Conservation (phyloP, 1,139 yeast genomes). For the Geotrichum fermentans region DNA sequence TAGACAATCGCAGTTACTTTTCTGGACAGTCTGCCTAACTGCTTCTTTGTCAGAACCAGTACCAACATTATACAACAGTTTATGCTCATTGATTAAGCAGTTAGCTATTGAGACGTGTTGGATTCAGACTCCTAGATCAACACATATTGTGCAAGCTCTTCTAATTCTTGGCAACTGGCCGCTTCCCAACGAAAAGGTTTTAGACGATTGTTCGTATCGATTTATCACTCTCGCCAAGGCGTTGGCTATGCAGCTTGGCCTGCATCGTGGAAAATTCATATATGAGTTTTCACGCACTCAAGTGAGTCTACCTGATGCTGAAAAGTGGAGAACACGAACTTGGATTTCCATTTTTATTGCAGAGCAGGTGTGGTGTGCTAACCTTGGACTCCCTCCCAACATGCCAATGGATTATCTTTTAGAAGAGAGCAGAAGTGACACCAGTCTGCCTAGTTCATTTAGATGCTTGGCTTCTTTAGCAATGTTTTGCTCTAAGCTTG, state of each 20-base stretch:
- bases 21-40: slow-evolving; percentile 86
- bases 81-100: slow-evolving; percentile 76
- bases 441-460: slow-evolving; percentile 60
- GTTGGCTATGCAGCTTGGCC: slow-evolving; percentile 76
- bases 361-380: slow-evolving; percentile 88
- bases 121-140: slow-evolving; percentile 87
- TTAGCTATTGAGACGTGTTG: slow-evolving; percentile 90
- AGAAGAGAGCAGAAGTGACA: slow-evolving; percentile 71
- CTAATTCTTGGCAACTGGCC: slow-evolving; percentile 85
- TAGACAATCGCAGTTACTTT: slow-evolving; percentile 73
- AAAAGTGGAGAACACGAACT: slow-evolving; percentile 87
- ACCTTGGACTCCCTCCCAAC: slow-evolving; percentile 81
- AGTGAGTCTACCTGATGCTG: slow-evolving; percentile 83
- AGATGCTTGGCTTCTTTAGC: slow-evolving; percentile 68
- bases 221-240: slow-evolving; percentile 83
- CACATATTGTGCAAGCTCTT: slow-evolving; percentile 86
- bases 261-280: slow-evolving; percentile 87
- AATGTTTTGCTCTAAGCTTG: slow-evolving; percentile 78
- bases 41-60: slow-evolving; percentile 85
- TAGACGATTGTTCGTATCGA: slow-evolving; percentile 86
- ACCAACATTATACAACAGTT: slow-evolving; percentile 69
- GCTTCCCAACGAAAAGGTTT: slow-evolving; percentile 81
- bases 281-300: slow-evolving; percentile 87
- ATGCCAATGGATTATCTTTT: slow-evolving; percentile 77
- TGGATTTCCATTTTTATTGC: slow-evolving; percentile 86